Evolutionary conservation across 2,329 filamentous ascomycete species (phyloP).

Genomic region (Cordyceps sp.): DNA sequence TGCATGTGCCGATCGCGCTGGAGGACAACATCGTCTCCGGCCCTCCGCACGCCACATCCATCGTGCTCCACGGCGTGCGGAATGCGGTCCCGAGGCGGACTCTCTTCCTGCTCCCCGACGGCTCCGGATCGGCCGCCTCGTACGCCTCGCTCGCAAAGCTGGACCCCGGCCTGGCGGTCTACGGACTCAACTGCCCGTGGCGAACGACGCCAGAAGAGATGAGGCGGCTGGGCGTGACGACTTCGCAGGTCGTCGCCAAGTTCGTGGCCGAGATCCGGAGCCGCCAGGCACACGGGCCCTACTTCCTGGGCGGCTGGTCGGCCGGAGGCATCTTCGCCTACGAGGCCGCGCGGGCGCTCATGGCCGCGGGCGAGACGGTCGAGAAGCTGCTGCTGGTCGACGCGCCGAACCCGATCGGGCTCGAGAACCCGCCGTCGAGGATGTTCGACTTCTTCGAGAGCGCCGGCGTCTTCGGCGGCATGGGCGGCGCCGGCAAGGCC

Average conservation of each 20-base stretch:
- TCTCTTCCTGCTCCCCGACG: constrained; percentile 13
- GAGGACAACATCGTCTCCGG: background rate
- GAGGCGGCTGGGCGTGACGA: background rate
- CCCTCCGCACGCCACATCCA: constrained; percentile 1
- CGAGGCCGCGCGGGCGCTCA: constrained; percentile 45
- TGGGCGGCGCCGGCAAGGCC: constrained; percentile 40
- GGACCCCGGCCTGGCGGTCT: background rate
- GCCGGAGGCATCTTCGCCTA: constrained; percentile 59
- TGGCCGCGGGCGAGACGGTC: constrained; percentile 37
- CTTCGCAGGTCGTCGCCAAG: constrained; percentile 1
- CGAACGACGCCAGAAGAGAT: constrained; percentile 1
- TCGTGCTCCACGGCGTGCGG: constrained; percentile 2
- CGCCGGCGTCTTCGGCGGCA: constrained; percentile 53
- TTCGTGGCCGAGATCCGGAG: constrained; percentile 2
- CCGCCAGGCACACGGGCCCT: constrained; percentile 2
- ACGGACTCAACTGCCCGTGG: constrained; percentile 3
- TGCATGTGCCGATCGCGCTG: too few species aligned
- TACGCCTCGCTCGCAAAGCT: constrained; percentile 6
- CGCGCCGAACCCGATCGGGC: constrained; percentile 46
- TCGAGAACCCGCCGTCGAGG: constrained; percentile 45
- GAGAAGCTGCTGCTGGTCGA: constrained; percentile 49
- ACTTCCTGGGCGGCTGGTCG: constrained; percentile 51
- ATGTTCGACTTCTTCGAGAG: constrained; percentile 58
- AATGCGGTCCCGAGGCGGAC: constrained; percentile 4
- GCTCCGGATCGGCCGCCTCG: constrained; percentile 12